Base-by-base conservation (phyloP, 805 yeast genomes). In the Barnettozyma wickerhamii region DNA sequence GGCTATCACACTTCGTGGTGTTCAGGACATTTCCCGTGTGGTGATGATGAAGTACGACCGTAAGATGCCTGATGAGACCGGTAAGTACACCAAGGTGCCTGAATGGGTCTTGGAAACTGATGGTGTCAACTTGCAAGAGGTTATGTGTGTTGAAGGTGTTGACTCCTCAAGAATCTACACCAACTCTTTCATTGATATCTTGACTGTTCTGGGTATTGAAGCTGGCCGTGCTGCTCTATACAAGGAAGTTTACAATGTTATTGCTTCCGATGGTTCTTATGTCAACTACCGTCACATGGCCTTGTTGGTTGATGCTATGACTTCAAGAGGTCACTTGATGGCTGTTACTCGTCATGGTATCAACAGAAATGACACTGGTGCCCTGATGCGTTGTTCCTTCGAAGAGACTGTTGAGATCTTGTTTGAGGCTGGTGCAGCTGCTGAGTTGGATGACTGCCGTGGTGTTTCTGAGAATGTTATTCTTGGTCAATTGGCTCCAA, bases 301-400 rank as follows among this genome's bases (percentile, higher is more conserved):
- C 5, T 71, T 93, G 55, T 74, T 93, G 56, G 98, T 93, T 44
- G 99, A 93, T 71, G 95, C 90, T 29, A 93, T 93, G 99, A 93
- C 99, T 2, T 86, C 95, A 30, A 83, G 96, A 60, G 99, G 99
- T 58, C 96, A 91, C 60, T 74, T 93, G 65, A 91, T 95, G 86
- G 98, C 99, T 30, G 90, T 93, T 57, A 91, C 98, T 33, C 95
- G 99, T 77, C 99, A 93, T 62, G 99, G 99, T 77, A 91, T 93
- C 67, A 93, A 93, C 67, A 83, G 99, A 69, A 85, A 95, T 29
- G 96, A 93, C 52, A 93, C 99, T 23, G 99, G 99, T 68, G 99
- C 99, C 2, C 75, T 93, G 60, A 93, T 93, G 99, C 81, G 99
- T 68, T 93, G 97, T 72, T 91, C 99, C 32, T 93, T 93, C 71